Evolutionary conservation across 306 rosid species (phyloP), one percentile per base, ranked within the genome.

Genomic region (Acacia crassicarpa): DNA sequence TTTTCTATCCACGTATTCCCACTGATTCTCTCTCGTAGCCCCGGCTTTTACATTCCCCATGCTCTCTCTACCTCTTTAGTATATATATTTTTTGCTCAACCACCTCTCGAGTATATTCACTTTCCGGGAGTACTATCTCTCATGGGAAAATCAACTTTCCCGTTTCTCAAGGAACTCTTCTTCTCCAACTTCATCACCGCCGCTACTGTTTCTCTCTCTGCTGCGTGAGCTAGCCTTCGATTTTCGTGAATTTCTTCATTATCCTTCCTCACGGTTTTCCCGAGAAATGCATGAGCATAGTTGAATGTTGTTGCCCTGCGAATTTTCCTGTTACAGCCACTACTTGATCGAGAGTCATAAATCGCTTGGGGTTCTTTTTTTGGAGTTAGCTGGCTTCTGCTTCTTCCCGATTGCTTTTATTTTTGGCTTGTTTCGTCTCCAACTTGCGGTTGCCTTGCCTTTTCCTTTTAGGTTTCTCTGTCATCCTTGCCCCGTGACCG

Each of bases 381-480:
- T 3, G 33, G 65, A 58, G 30, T 27, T 58, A 9, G 49, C 67
- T 80, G 43, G 77, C 43, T 33, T 51, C n/a, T 45, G 46, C 83
- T 75, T 67, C 63, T 74, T 67, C 38, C 33, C 56, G 16, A 53
- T 53, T 81, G 75, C 49, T 54, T 30, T 77, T 25, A 23, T 81
- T 41, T 41, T 49, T n/a, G 19, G 17, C 35, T 17, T 6, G 15
- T 58, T 62, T 38, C 33, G 51, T 35, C 1, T 80, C 40, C 78
- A 44, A 67, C 67, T 62, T 58, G 74, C 75, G 81, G 81, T 75
- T 74, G 75, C 45, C 44, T 83, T 53, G 62, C 66, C 73, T 86
- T 40, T 67, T 25, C 48, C 61, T 77, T 77, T 51, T n/a, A 38
- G 80, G 73, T 38, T 66, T 58, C 23, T 6, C 59, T 63, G 67